Base-by-base conservation (phyloP, 1,284 basidiomycete genomes). In the Trichosporon sp. region DNA sequence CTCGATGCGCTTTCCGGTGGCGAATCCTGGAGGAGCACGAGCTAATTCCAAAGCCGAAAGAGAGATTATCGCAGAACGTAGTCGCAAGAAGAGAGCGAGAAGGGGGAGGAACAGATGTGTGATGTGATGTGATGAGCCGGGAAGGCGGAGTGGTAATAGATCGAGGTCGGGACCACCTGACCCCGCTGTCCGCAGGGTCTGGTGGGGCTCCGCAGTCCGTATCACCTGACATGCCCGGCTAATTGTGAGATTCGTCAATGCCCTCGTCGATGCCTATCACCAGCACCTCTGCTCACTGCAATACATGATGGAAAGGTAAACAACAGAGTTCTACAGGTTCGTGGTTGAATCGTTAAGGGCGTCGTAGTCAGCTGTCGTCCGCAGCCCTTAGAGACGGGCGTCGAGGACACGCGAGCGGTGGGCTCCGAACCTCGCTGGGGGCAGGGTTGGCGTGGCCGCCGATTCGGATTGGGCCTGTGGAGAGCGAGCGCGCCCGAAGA, bases 141-240 rank as follows among this genome's bases (percentile, higher is more conserved):
- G 23, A 51, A 25, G 47, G 47, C 47, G 47, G 47, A 56, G 64
- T 68, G 7, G 72, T 68, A 42, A 69, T 53, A 4, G 70, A 70
- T 65, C 64, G 74, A 71, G 29, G 75, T 65, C 47, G 27, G 42
- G 38, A 31, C 53, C 53, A 58, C 53, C 53, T 58, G 53, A 58
- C 53, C 53, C 47, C 47, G 47, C 47, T 11, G 4, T 8, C 47
- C 18, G 47, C 21, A 51, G 47, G 21, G 21, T 51, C 9, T 5
- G 6, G 9, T 25, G 47, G 47, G 9, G 47, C 47, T 11, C 47
- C 47, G 3, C 47, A 25, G 5, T 25, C 2, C 21, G 11, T 23
- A 25, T 58, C 53, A 58, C 25, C 15, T 58, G 53, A 58, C 47
- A 13, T 25, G 13, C 38, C 15, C 12, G 34, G 12, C 34, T 12